Base-by-base conservation (phyloP, 257 asterid genomes). In the Solanum virginianum region DNA sequence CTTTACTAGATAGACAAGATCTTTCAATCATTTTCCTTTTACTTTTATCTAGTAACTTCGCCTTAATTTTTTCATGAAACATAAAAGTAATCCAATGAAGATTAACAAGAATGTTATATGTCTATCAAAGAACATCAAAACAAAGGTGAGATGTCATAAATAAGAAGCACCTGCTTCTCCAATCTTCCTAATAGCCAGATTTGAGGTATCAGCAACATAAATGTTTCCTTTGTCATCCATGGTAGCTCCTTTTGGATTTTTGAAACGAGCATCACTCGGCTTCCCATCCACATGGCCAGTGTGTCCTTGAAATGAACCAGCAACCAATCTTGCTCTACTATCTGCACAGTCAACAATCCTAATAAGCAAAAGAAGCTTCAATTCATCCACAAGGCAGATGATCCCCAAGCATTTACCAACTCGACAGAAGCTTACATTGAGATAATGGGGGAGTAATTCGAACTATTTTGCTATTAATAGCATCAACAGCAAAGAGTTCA, bases 211-310 rank as follows among this genome's bases (percentile, higher is more conserved):
- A 36, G 98, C 98, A 57, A 97, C 98, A 87, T 95, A 95, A 53
- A 97, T 97, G 88, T 97, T 97, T 89, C 99, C 98, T 89, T 91
- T 94, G 82, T 97, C 98, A 79, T 97, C 98, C 96, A 95, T 89
- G 49, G 98, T 84, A 63, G 95, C 93, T 77, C 99, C 99, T 90
- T 90, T 95, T 5, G 98, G 99, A 86, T 91, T 93, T 88, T 91
- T 89, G 72, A 97, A 95, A 80, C 98, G 97, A 86, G 98, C 99
- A 90, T 97, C 99, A 12, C 85, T 95, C 24, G 99, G 98, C 88
- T 97, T 97, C 84, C 99, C 99, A 89, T 97, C 99, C 85, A 97
- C 98, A 86, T 95, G 97, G 69, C 98, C 99, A 4, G 93, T 89
- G 84, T 87, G 93, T 72, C 99, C 99, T 90, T 95, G 97, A 90